Evolutionary conservation across 148 eudicot species (phyloP).

Genomic region (Polygonum aviculare): DNA sequence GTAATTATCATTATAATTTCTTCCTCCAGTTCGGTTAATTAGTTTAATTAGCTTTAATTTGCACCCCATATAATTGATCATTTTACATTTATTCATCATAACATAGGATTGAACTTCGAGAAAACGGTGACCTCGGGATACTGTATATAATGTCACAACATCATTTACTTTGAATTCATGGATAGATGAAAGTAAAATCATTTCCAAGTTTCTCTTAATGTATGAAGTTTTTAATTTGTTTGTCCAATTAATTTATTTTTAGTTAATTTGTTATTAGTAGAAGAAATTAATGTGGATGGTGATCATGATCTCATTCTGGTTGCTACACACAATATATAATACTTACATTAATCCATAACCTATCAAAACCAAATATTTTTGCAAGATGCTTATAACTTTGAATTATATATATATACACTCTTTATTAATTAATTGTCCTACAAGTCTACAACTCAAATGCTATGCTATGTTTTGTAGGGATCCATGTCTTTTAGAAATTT

Average conservation of each 20-base stretch:
- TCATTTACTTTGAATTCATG: neutral
- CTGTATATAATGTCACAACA: no score
- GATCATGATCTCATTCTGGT: neutral
- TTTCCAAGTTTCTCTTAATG: no score
- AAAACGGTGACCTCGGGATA: no score
- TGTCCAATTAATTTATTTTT: neutral
- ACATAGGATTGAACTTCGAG: neutral
- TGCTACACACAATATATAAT: neutral
- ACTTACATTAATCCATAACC: neutral
- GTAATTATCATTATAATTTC: no score
- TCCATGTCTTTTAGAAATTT: neutral
- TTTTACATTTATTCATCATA: neutral
- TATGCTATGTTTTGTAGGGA: neutral
- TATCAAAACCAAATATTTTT: neutral
- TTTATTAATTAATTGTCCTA: neutral
- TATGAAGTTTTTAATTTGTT: neutral
- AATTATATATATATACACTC: neutral
- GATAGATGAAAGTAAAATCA: no score
- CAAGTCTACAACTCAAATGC: neutral
- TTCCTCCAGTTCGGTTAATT: neutral
- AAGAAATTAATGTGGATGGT: neutral
- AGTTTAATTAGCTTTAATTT: neutral
- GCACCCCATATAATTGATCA: neutral
- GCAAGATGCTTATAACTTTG: neutral
- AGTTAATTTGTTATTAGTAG: neutral